Evolutionary conservation across 495 filamentous ascomycete genomes (phyloP), one percentile per base, ranked within the genome.

Genomic region (Entonaema liquescens): DNA sequence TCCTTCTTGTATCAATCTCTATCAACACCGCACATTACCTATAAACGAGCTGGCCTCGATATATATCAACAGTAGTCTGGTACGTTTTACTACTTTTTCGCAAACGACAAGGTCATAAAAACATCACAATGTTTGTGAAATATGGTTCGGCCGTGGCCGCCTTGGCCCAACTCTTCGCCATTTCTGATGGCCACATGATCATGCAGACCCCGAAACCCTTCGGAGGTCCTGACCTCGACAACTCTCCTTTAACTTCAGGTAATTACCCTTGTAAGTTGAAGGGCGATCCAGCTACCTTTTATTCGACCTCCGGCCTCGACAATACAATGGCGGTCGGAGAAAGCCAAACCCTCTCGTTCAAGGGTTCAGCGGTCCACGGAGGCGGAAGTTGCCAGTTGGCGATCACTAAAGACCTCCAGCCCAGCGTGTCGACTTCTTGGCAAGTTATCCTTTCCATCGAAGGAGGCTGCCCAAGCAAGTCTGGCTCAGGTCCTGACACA

Each of bases 341-440:
- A 2, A 75, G 75, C 0, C 86, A 91, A 71, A 61, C 70, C 0
- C 77, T 93, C 5, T 72, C 74, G 15, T 90, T 92, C 77, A 80
- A 79, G 0, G 89, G 89, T 0, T 76, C 77, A 8, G 94, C 94
- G 0, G 88, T 88, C 7, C 94, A 98, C 77, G 90, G 89, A 44
- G 94, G 94, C 42, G 94, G 94, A 5, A 94, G 91, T 4, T 97
- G 94, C 79, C 94, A 98, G 74, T 78, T 98, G 50, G 87, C 89
- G 3, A 84, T 97, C 73, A 94, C 93, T 15, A 92, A 93, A 73
- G 93, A 96, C 73, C 76, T 77, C 4, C 71, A 82, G 2, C 88
- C 89, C 3, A 86, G 78, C 60, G 83, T 82, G 63, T 81, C 84
- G 66, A 86, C 88, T 65, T 72, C 72, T 0, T 97, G 88, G 83